Conservation (phyloP, 2,329 filamentous ascomycete genomes). For the Fusarium musae region DNA sequence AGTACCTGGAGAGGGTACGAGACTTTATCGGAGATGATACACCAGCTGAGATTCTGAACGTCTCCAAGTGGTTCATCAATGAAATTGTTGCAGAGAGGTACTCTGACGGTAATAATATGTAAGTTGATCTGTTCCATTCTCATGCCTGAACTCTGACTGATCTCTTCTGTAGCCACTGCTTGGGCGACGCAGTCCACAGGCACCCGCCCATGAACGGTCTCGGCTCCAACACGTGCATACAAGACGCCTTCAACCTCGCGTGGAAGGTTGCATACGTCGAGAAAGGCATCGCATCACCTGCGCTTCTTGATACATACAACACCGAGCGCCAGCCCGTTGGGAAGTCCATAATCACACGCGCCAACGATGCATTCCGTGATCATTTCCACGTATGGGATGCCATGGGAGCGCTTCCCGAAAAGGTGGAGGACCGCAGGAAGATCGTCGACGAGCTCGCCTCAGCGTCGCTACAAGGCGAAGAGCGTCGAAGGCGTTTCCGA, state of each 20-base stretch:
- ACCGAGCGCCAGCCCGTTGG: not conserved
- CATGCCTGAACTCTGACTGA: fast-evolving
- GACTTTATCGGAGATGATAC: not conserved
- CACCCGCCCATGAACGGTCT: not conserved
- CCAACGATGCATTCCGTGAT: not conserved
- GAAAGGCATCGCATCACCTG: not conserved
- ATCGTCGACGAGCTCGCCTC: not conserved
- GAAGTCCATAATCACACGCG: not conserved
- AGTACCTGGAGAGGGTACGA: not conserved
- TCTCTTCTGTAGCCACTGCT: fast-evolving
- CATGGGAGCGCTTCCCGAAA: not conserved
- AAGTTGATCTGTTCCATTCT: fast-evolving
- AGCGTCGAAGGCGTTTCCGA: not conserved
- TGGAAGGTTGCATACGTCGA: conserved; percentile 1
- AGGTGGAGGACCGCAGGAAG: not conserved
- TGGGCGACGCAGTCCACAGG: not conserved
- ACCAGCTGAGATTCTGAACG: not conserved
- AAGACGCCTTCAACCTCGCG: not conserved
- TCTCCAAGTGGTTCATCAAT: not conserved
- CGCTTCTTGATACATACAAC: not conserved
- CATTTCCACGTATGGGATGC: not conserved
- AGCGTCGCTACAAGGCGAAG: not conserved
- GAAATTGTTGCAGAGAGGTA: not conserved
- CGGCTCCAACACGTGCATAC: not conserved
- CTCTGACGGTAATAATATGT: not conserved